phyloP scores from a whole-genome alignment of 1,284 basidiomycete species.

The Trichosporon sp. region DNA sequence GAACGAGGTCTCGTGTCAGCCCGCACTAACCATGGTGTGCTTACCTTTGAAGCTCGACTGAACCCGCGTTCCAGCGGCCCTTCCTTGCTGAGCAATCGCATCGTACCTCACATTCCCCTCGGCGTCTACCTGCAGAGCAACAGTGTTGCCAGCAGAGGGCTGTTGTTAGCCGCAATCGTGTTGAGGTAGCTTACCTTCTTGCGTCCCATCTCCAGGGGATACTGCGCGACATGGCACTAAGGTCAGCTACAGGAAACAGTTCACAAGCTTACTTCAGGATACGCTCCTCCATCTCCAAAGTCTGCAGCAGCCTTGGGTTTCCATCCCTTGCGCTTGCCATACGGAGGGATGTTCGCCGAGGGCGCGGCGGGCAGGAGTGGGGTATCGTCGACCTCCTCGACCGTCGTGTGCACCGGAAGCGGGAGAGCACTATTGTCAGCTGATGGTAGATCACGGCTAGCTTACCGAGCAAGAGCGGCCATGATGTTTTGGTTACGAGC shows the following conservation, averaged over 20 bases:
- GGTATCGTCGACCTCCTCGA: conserved; percentile 43
- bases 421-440: conserved; percentile 46
- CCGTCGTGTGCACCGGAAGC: conserved; percentile 44
- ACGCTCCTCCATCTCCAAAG: conserved; percentile 91
- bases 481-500: conserved; percentile 36
- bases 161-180: conserved; percentile 48
- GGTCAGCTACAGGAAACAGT: conserved; percentile 25
- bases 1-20: conserved; percentile 73
- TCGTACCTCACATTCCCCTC: conserved; percentile 97
- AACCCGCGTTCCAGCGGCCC: conserved; percentile 78
- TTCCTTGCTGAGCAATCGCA: conserved; percentile 93
- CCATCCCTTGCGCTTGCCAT: conserved; percentile 85
- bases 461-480: conserved; percentile 56
- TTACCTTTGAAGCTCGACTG: conserved; percentile 87
- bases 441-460: background rate
- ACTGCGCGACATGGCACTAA: conserved; percentile 90
- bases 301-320: conserved; percentile 78
- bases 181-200: conserved; percentile 70
- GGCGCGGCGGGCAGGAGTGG: conserved; percentile 35
- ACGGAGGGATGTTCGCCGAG: conserved; percentile 55
- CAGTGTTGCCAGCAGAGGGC: conserved; percentile 85
- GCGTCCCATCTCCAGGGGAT: conserved; percentile 90
- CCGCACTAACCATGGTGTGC: conserved; percentile 15
- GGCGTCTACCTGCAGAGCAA: conserved; percentile 93
- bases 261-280: conserved; percentile 67